Percentiles rank a stretch among this genome's conserved stretches.
Evolutionary conservation across 164 flowering plant genomes (phyloP).

Genomic region (Amborella trichopoda): DNA sequence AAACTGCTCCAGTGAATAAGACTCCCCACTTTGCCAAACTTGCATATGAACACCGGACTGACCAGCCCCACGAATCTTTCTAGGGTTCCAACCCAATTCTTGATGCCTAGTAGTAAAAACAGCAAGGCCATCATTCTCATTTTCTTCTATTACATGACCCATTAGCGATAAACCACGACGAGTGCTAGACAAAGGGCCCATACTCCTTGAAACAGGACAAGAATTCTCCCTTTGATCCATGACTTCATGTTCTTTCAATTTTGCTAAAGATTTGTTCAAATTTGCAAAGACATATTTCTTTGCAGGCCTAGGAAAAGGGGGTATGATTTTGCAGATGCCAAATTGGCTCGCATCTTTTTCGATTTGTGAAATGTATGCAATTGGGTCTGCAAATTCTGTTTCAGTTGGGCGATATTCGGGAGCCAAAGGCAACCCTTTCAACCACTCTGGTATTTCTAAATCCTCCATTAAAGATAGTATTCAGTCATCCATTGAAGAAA

Average conservation of each 20-base stretch:
- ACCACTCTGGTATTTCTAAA: slow-evolving; percentile 73
- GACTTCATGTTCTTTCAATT: slow-evolving; percentile 45
- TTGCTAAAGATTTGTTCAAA: slow-evolving; percentile 58
- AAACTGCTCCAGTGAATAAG: slow-evolving; percentile 86
- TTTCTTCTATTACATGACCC: slow-evolving; percentile 14
- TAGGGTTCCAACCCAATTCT: slow-evolving; percentile 62
- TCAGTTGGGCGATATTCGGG: slow-evolving; percentile 85
- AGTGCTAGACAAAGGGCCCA: slow-evolving; percentile 10
- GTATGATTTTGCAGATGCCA: slow-evolving; percentile 92
- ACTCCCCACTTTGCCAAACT: slow-evolving; percentile 96
- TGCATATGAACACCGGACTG: slow-evolving; percentile 42
- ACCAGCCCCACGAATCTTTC: slow-evolving; percentile 24
- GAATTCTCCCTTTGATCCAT: too few species aligned
- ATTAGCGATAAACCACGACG: slow-evolving; percentile 7
- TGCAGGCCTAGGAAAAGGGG: slow-evolving; percentile 89
- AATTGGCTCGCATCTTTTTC: slow-evolving; percentile 91
- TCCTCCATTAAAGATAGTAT: slow-evolving; percentile 72
- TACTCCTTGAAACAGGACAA: too few species aligned
- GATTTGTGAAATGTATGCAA: slow-evolving; percentile 90
- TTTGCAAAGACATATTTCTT: slow-evolving; percentile 58
- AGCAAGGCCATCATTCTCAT: slow-evolving; percentile 35
- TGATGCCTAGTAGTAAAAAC: slow-evolving; percentile 93
- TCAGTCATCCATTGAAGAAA: too few species aligned
- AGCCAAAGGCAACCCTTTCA: slow-evolving; percentile 70
- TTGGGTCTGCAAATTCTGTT: slow-evolving; percentile 96